Evolutionary conservation across 2,329 filamentous ascomycete species (phyloP), one percentile per base, ranked within the genome.

Genomic region (Leptographium galeiforme): DNA sequence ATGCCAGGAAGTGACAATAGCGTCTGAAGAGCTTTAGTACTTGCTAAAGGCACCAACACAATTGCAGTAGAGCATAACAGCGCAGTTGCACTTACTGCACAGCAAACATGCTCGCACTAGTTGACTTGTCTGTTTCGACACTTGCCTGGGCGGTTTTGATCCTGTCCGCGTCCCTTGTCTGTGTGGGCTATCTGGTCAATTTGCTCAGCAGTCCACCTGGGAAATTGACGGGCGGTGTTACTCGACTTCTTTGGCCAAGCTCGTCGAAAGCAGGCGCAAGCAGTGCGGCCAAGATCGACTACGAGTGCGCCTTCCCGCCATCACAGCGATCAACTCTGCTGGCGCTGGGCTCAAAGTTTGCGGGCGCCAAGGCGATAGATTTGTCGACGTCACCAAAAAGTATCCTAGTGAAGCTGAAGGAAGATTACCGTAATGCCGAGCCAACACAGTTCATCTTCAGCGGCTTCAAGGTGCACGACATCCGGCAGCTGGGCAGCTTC

Each of bases 401-500:
- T 5, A n/a, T 14, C n/a, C 12, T 54, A 14, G 30, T 54, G 1
- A 38, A 44, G 16, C 14, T 54, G 8, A 6, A 54, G 8, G 44
- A 51, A 1, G 19, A 51, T 14, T 40, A 30, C 8, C 36, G 44
- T n/a, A 32, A n/a, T 4, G 53, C 53, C 10, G 18, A 18, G 12
- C 44, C 49, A 10, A 32, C 25, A 1, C 43, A 54, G 11, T 54
- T 38, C 8, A 19, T 54, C 3, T 54, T 51, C 18, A 55, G n/a
- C 18, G 53, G 53, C 2, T 55, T 52, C 34, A 49, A 50, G 14
- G 30, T 52, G 4, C 38, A 50, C 7, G 53, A 55, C 8, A 49
- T 55, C 18, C 49, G 12, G 10, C 38, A 45, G 19, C 68, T 94
- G 2, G 87, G 87, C 0, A 75, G 85, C 59, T 94, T 94, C 54